Evolutionary conservation across 2,329 filamentous ascomycete genomes (phyloP).

Genomic region (Bipolaris oryzae): DNA sequence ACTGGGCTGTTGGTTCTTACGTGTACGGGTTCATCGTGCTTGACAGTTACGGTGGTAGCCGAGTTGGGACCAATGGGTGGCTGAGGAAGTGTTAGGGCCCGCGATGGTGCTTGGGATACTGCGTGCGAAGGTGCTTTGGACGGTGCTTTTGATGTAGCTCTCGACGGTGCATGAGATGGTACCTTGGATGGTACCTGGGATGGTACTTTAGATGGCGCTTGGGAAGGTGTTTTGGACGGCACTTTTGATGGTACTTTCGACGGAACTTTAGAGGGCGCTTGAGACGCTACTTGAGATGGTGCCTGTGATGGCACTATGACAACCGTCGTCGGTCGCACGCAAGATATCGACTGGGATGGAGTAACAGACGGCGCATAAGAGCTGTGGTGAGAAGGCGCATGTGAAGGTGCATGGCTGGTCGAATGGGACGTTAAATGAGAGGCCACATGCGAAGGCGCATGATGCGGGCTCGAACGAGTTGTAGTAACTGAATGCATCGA

Average conservation of each 20-base stretch:
- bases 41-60: slow-evolving; percentile 34
- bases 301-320: neutral
- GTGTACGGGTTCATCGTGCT: slow-evolving; percentile 21
- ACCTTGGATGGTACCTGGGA: slow-evolving; percentile 14
- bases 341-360: slow-evolving; percentile 6
- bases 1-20: slow-evolving; percentile 27
- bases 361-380: slow-evolving; percentile 3
- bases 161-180: neutral
- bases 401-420: slow-evolving; percentile 1
- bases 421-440: neutral
- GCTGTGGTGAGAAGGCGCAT: neutral
- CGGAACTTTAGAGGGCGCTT: neutral
- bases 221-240: no score
- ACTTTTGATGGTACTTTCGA: no score
- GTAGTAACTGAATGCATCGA: slow-evolving; percentile 22
- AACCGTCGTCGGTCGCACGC: neutral
- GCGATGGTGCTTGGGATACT: slow-evolving; percentile 18
- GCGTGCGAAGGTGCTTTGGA: neutral
- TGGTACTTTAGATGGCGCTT: slow-evolving; percentile 5
- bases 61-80: slow-evolving; percentile 15
- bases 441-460: slow-evolving; percentile 4
- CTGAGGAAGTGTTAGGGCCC: slow-evolving; percentile 23
- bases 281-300: slow-evolving; percentile 2
- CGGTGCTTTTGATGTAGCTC: neutral
- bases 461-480: slow-evolving; percentile 8